These are phyloP conservation scores for Candida nanaspora DNA, from an alignment of 805 yeast genomes.

Conservation along the genomic window DNA sequence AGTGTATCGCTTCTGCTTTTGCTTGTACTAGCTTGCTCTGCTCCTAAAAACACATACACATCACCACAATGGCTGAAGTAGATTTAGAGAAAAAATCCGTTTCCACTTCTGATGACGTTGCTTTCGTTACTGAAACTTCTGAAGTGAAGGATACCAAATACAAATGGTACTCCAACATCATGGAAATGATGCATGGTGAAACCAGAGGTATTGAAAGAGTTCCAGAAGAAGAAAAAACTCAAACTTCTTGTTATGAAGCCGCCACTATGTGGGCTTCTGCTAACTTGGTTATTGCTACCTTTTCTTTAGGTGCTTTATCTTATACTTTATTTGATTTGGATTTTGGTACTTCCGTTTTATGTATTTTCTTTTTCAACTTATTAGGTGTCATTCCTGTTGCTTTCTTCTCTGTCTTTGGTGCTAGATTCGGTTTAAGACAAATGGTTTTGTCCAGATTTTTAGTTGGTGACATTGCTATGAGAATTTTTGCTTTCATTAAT, in stretches of 20 bases:
- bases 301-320: conserved; percentile 69
- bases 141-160: conserved; percentile 9
- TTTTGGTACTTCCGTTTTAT: conserved; percentile 64
- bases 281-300: conserved; percentile 79
- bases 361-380: conserved; percentile 64
- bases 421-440: conserved; percentile 80
- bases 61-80: conserved; percentile 2
- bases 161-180: conserved; percentile 15
- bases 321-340: conserved; percentile 53
- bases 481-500: conserved; percentile 72
- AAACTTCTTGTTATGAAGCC: conserved; percentile 57
- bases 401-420: conserved; percentile 75
- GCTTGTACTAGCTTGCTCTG: too few species aligned
- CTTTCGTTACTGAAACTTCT: conserved; percentile 15
- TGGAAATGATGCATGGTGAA: conserved; percentile 37
- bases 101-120: conserved; percentile 15
- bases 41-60: too few species aligned
- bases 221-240: conserved; percentile 71
- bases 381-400: conserved; percentile 79
- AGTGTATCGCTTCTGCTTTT: too few species aligned
- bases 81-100: conserved; percentile 20
- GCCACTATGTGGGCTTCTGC: conserved; percentile 91
- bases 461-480: conserved; percentile 67
- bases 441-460: conserved; percentile 75
- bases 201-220: conserved; percentile 76